phyloP scores from a whole-genome alignment of 805 yeast species.

The Schizosaccharomyces octosporus region DNA sequence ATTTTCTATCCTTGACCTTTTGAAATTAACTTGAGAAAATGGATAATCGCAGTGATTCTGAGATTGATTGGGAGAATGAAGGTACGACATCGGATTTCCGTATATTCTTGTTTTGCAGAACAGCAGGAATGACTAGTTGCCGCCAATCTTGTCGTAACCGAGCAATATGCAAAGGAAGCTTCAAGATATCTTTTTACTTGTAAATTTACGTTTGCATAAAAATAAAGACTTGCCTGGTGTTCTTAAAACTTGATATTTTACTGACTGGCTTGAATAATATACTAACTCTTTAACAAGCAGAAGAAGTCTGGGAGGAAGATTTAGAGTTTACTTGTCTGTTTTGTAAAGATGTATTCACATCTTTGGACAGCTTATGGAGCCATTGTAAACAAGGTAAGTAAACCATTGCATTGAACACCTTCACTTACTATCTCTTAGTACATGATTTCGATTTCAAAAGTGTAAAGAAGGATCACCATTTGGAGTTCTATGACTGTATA shows the following conservation, averaged over 20 bases:
- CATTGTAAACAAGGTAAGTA: neutral
- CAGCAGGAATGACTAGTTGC: too few species aligned
- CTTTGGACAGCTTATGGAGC: neutral
- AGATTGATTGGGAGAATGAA: neutral
- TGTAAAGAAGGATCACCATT: neutral
- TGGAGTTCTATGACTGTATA: conserved; percentile 11
- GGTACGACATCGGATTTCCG: neutral
- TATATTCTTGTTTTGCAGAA: too few species aligned
- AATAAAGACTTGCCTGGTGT: too few species aligned
- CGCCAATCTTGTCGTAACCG: too few species aligned
- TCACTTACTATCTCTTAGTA: neutral
- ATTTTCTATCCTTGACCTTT: neutral
- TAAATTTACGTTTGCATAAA: too few species aligned
- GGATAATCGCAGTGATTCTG: neutral
- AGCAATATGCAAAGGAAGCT: too few species aligned
- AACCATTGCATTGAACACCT: too few species aligned
- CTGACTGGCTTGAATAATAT: neutral
- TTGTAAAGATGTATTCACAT: neutral
- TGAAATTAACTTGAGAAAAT: neutral
- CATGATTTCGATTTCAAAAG: neutral
- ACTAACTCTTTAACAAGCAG: neutral
- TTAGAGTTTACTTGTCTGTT: neutral
- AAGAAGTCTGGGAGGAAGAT: neutral
- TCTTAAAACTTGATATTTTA: too few species aligned
- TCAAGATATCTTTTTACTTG: too few species aligned